These are phyloP conservation scores for Artomyces pyxidatus DNA, from an alignment of 768 basidiomycete species.

Conservation along the genomic window DNA sequence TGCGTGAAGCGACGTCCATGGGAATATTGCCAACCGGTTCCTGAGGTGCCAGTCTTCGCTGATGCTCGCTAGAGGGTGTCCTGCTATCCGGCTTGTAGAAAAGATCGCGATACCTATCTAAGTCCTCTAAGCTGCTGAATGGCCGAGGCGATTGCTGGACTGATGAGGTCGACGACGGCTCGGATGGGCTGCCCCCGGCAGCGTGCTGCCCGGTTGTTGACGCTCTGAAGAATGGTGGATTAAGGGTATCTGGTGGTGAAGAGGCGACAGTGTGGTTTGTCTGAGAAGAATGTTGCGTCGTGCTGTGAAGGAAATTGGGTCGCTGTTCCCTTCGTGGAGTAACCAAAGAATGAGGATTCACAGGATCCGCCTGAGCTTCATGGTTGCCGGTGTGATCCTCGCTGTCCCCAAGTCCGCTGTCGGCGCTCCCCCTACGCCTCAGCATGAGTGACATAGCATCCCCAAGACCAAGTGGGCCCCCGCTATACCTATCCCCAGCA, in stretches of 20 bases:
- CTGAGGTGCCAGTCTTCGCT: constrained; percentile 12
- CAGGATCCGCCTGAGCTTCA: not conserved
- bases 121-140: constrained; percentile 52
- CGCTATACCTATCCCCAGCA: not conserved
- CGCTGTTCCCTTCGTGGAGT: not conserved
- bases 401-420: constrained; percentile 42
- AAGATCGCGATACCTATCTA: constrained; percentile 67
- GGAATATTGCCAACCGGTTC: constrained; percentile 21
- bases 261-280: constrained; percentile 21
- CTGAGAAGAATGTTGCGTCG: not conserved
- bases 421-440: constrained; percentile 24
- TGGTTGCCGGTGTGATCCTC: constrained; percentile 24
- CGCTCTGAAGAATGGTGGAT: constrained; percentile 21
- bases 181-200: constrained; percentile 3
- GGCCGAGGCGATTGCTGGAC: constrained; percentile 41
- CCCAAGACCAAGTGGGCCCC: constrained; percentile 41
- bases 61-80: constrained; percentile 13
- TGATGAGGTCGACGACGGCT: constrained; percentile 26
- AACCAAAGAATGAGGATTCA: not conserved
- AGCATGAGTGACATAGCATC: constrained; percentile 50
- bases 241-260: constrained; percentile 18
- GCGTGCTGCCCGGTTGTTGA: constrained; percentile 7
- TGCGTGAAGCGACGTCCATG: constrained; percentile 21
- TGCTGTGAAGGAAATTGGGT: not conserved
- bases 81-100: constrained; percentile 38